phyloP scores from a whole-genome alignment of 2,329 filamentous ascomycete species.

The Capronia americana region DNA sequence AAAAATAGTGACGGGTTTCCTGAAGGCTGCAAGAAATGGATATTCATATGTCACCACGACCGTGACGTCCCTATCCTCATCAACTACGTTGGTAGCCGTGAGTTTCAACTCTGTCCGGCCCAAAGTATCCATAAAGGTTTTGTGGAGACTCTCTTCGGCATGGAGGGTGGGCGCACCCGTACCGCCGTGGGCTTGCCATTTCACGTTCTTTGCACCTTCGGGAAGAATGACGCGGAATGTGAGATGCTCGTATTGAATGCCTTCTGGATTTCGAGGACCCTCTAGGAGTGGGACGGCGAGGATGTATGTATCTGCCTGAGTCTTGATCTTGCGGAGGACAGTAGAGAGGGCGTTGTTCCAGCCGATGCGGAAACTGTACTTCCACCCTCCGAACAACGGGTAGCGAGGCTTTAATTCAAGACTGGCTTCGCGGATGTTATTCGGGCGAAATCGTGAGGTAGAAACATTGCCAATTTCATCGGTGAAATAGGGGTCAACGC shows the following conservation, averaged over 20 bases:
- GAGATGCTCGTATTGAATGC: slow-evolving; percentile 82
- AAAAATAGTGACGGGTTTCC: slow-evolving; percentile 87
- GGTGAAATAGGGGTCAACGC: slow-evolving; percentile 88
- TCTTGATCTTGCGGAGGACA: slow-evolving; percentile 70
- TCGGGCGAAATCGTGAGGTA: slow-evolving; percentile 80
- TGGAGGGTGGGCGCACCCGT: slow-evolving; percentile 75
- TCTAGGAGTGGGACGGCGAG: slow-evolving; percentile 92
- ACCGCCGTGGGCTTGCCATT: slow-evolving; percentile 76
- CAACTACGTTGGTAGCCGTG: slow-evolving; percentile 83
- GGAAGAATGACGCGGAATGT: slow-evolving; percentile 84
- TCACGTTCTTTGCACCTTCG: slow-evolving; percentile 75
- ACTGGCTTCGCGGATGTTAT: slow-evolving; percentile 71
- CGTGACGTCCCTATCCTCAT: slow-evolving; percentile 81
- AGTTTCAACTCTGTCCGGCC: slow-evolving; percentile 84
- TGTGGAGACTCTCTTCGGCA: slow-evolving; percentile 69
- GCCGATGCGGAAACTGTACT: slow-evolving; percentile 94
- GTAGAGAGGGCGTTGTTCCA: slow-evolving; percentile 88
- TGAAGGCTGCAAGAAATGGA: slow-evolving; percentile 72
- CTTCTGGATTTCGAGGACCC: slow-evolving; percentile 84
- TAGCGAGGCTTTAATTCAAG: slow-evolving; percentile 93
- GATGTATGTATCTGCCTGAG: slow-evolving; percentile 72
- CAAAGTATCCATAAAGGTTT: slow-evolving; percentile 91
- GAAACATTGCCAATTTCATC: slow-evolving; percentile 98
- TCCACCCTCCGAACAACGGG: slow-evolving; percentile 97
- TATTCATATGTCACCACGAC: slow-evolving; percentile 79